These are phyloP conservation scores for Sphenostylis stenocarpa DNA, from an alignment of 306 rosid species.

Conservation along the genomic window DNA sequence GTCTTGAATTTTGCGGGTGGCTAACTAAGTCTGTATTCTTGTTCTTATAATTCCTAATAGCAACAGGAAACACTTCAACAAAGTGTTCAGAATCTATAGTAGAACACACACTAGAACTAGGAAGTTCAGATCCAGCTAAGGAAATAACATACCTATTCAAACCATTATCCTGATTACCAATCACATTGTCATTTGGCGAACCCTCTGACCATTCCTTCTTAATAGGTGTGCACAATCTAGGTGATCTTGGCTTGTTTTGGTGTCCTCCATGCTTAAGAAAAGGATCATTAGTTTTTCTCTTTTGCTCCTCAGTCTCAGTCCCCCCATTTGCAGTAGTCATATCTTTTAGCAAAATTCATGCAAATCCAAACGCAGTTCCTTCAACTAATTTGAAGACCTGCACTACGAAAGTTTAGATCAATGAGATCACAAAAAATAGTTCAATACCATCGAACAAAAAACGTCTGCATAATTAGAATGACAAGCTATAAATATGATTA, in stretches of 20 bases:
- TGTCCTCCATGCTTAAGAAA: constrained; percentile 26
- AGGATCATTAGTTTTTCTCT: constrained; percentile 37
- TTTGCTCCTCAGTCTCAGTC: constrained; percentile 33
- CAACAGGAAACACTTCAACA: constrained; percentile 41
- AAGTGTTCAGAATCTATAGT: constrained; percentile 32
- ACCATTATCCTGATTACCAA: constrained; percentile 39
- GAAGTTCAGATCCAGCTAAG: constrained; percentile 44
- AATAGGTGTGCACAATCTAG: constrained; percentile 22
- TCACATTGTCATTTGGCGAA: constrained; percentile 28
- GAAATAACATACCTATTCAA: constrained; percentile 38
- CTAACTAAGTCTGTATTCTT: constrained; percentile 21
- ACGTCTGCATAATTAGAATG: background rate
- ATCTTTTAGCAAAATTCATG: constrained; percentile 20
- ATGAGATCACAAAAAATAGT: background rate
- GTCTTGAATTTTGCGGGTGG: constrained; percentile 32
- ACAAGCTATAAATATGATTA: background rate
- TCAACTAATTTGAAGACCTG: constrained; percentile 24
- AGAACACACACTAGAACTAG: constrained; percentile 40
- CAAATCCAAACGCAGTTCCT: constrained; percentile 30
- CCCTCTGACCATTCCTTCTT: constrained; percentile 37
- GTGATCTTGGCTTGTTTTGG: constrained; percentile 22
- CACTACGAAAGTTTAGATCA: constrained; percentile 11
- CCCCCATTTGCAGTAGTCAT: constrained; percentile 46
- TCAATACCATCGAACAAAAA: background rate
- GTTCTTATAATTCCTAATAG: constrained; percentile 10